Percentiles rank a stretch among this genome's conserved stretches.
Conservation (phyloP, 1,284 basidiomycete species). For the Gomphus sp. region DNA sequence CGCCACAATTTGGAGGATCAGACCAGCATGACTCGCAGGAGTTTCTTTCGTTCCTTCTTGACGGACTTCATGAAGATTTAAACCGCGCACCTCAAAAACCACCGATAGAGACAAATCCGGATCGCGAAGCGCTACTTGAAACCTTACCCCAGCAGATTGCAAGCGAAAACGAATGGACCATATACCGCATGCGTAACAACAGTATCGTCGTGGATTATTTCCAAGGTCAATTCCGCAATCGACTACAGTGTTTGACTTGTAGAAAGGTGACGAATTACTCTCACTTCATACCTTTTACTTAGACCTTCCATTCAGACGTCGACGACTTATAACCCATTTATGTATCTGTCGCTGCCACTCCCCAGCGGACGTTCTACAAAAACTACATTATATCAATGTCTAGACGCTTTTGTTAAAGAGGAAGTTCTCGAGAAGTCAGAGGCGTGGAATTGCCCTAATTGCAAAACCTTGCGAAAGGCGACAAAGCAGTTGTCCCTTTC, state of each 20-base stretch:
- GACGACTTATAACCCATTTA: conserved; percentile 96
- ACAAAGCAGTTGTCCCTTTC: conserved; percentile 82
- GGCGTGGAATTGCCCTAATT: conserved; percentile 93
- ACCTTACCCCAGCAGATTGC: conserved; percentile 81
- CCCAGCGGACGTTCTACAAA: conserved; percentile 59
- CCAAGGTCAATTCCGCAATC: conserved; percentile 94
- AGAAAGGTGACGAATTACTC: conserved; percentile 54
- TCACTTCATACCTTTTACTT: neutral
- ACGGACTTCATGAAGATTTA: conserved; percentile 94
- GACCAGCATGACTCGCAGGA: conserved; percentile 99
- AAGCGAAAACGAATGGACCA: conserved; percentile 89
- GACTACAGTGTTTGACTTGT: conserved; percentile 86
- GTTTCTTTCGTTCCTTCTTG: conserved; percentile 89
- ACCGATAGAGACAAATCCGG: conserved; percentile 62
- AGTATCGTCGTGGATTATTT: conserved; percentile 95
- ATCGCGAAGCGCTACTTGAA: conserved; percentile 84
- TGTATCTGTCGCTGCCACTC: conserved; percentile 90
- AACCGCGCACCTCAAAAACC: conserved; percentile 84
- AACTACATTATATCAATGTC: conserved; percentile 70
- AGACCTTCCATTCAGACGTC: conserved; percentile 65
- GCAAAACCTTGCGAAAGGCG: conserved; percentile 79
- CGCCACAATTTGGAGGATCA: conserved; percentile 82
- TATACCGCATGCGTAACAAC: conserved; percentile 87
- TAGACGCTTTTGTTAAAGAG: conserved; percentile 86
- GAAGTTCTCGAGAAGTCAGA: conserved; percentile 92